Conservation (phyloP, 805 yeast genomes). For the Lachancea cidri region DNA sequence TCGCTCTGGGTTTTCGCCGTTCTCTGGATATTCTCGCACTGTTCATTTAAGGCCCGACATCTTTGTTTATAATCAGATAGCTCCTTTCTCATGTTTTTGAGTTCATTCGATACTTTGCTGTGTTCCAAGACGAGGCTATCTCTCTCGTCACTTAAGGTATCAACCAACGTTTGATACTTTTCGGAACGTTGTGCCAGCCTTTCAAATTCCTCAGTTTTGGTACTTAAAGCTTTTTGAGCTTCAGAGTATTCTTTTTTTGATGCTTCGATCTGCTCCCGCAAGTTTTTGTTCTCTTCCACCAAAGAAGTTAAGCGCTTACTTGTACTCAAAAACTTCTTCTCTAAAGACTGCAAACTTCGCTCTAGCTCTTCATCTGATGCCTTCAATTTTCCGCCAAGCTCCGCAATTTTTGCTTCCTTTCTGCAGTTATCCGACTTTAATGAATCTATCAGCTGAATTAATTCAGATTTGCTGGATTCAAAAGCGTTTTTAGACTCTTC, state of each 20-base stretch:
- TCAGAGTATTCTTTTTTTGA: slow-evolving; percentile 36
- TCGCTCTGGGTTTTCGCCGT: slow-evolving; percentile 13
- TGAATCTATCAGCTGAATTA: slow-evolving; percentile 7
- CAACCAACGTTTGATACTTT: slow-evolving; percentile 26
- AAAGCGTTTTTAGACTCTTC: slow-evolving; percentile 8
- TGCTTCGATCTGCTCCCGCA: slow-evolving; percentile 37
- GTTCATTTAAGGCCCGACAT: slow-evolving; percentile 40
- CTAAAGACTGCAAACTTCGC: slow-evolving; percentile 32
- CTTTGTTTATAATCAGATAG: slow-evolving; percentile 21
- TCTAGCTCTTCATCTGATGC: slow-evolving; percentile 34
- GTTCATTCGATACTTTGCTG: slow-evolving; percentile 22
- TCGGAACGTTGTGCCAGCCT: slow-evolving; percentile 25
- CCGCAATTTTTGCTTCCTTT: slow-evolving; percentile 34
- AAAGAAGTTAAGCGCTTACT: slow-evolving; percentile 35
- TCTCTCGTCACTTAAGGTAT: slow-evolving; percentile 28
- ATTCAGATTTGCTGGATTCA: slow-evolving; percentile 1
- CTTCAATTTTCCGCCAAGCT: slow-evolving; percentile 28
- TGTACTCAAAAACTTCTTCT: slow-evolving; percentile 32
- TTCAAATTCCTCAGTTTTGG: slow-evolving; percentile 35
- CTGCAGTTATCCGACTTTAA: slow-evolving; percentile 9
- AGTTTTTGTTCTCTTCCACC: slow-evolving; percentile 41
- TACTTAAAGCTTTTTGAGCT: slow-evolving; percentile 32
- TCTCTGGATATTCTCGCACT: slow-evolving; percentile 27
- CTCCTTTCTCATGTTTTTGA: slow-evolving; percentile 26
- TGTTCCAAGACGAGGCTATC: slow-evolving; percentile 28